phyloP scores from a whole-genome alignment of 306 rosid species.

The Vigna trinervia region DNA sequence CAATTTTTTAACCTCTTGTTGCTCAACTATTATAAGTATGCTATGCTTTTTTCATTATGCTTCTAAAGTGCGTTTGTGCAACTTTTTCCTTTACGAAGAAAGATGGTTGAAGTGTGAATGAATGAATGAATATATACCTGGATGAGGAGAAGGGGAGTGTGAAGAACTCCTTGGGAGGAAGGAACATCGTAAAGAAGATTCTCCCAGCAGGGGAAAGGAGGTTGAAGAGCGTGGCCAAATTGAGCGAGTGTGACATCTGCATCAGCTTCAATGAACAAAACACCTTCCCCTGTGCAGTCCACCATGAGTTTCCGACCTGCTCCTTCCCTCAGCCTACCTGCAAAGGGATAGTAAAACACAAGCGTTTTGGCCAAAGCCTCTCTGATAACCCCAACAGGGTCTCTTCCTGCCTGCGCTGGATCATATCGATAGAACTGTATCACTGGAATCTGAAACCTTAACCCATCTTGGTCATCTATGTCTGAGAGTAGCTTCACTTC shows the following conservation, averaged over 20 bases:
- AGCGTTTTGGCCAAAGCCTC: constrained; percentile 44
- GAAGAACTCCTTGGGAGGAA: constrained; percentile 31
- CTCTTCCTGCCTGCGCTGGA: constrained; percentile 35
- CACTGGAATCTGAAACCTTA: constrained; percentile 51
- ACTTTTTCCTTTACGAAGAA: no score
- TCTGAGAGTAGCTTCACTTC: constrained; percentile 49
- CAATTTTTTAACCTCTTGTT: no score
- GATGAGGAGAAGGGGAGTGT: constrained; percentile 44
- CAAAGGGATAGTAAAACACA: constrained; percentile 52
- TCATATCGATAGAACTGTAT: constrained; percentile 43
- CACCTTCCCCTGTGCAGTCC: constrained; percentile 50
- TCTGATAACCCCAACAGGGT: constrained; percentile 44
- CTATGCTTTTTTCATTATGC: no score
- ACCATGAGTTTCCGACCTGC: constrained; percentile 44
- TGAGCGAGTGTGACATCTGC: constrained; percentile 40
- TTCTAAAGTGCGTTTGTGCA: no score
- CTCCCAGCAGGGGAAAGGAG: constrained; percentile 51
- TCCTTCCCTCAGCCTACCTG: constrained; percentile 50
- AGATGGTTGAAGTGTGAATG: no score
- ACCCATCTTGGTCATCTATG: constrained; percentile 52
- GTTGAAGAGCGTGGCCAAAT: constrained; percentile 47
- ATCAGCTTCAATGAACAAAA: constrained; percentile 48
- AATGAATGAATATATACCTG: constrained; percentile 33
- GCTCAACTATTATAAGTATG: no score
- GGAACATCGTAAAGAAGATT: constrained; percentile 51